These are phyloP conservation scores for Pythium phragmiticola DNA, from an alignment of 352 stramenopile genomes.

Conservation along the genomic window DNA sequence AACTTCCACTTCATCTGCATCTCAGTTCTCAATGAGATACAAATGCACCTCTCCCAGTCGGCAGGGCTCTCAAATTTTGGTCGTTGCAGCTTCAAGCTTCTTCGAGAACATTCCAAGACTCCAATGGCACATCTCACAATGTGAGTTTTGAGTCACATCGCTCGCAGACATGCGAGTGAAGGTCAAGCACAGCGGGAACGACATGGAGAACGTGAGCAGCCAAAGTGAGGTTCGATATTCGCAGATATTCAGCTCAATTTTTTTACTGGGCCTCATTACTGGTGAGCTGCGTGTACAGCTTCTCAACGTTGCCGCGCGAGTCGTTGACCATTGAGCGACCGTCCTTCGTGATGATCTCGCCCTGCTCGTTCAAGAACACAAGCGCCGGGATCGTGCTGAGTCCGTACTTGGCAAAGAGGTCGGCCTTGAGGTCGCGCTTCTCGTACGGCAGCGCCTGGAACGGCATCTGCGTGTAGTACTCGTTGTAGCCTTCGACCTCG, in stretches of 20 bases:
- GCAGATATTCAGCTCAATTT: neutral
- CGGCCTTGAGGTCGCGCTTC: constrained; percentile 63
- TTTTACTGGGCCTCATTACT: constrained; percentile 1
- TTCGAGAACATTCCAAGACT: too few species aligned
- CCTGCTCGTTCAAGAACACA: constrained; percentile 85
- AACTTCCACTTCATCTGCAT: too few species aligned
- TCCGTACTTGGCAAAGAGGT: constrained; percentile 78
- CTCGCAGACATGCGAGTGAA: too few species aligned
- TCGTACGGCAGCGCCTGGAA: constrained; percentile 94
- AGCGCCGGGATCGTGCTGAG: constrained; percentile 91
- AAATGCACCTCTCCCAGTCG: too few species aligned
- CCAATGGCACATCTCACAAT: too few species aligned
- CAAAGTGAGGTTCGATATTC: too few species aligned
- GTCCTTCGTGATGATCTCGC: constrained; percentile 76
- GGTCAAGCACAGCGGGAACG: too few species aligned
- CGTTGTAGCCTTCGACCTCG: constrained; percentile 66
- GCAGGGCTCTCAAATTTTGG: too few species aligned
- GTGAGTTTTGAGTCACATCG: too few species aligned
- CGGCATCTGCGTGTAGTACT: constrained; percentile 92
- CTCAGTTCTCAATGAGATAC: too few species aligned
- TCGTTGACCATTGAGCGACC: constrained; percentile 77
- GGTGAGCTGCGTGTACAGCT: constrained; percentile 43
- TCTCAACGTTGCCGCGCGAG: constrained; percentile 69
- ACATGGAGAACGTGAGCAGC: too few species aligned
- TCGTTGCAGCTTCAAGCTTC: too few species aligned